These are phyloP conservation scores for Dimargaris verticillata DNA, from an alignment of 192 early-diverging fungal species.

Conservation along the genomic window DNA sequence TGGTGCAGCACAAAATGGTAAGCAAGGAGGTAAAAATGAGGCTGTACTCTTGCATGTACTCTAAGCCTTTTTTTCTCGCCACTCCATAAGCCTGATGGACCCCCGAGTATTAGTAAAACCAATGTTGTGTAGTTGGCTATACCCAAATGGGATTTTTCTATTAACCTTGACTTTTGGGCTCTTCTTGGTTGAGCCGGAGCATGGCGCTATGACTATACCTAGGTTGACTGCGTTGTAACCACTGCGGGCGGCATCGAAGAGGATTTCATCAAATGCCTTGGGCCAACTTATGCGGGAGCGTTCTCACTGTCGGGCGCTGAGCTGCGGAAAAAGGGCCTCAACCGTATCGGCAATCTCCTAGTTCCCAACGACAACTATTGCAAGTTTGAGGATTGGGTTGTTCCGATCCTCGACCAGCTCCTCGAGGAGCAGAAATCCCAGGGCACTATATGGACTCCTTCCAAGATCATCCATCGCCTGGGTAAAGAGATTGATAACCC, in stretches of 20 bases:
- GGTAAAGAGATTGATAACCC: conserved; percentile 82
- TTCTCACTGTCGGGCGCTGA: conserved; percentile 61
- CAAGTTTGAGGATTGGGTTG: conserved; percentile 97
- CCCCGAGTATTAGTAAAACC: no score
- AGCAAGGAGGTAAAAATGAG: no score
- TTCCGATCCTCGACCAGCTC: conserved; percentile 85
- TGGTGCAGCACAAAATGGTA: conserved; percentile 72
- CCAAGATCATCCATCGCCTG: conserved; percentile 69
- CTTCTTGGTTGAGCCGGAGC: no score
- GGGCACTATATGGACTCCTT: conserved; percentile 78
- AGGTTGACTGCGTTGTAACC: conserved; percentile 69
- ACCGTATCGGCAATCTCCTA: conserved; percentile 91
- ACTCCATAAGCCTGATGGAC: no score
- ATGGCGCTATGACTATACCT: no score
- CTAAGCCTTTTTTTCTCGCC: no score
- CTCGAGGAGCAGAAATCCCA: conserved; percentile 71
- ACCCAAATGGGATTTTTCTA: no score
- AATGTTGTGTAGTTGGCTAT: no score
- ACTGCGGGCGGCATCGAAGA: conserved; percentile 95
- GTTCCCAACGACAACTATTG: conserved; percentile 99
- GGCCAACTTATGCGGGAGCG: conserved; percentile 66
- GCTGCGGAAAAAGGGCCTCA: conserved; percentile 76
- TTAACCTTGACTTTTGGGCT: no score
- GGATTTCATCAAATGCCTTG: conserved; percentile 96
- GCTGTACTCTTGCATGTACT: no score